A percentile compares a stretch with the other conserved stretches of the same genome.
Conservation (phyloP, 2,329 filamentous ascomycete genomes). For the Piedraia hortae region DNA sequence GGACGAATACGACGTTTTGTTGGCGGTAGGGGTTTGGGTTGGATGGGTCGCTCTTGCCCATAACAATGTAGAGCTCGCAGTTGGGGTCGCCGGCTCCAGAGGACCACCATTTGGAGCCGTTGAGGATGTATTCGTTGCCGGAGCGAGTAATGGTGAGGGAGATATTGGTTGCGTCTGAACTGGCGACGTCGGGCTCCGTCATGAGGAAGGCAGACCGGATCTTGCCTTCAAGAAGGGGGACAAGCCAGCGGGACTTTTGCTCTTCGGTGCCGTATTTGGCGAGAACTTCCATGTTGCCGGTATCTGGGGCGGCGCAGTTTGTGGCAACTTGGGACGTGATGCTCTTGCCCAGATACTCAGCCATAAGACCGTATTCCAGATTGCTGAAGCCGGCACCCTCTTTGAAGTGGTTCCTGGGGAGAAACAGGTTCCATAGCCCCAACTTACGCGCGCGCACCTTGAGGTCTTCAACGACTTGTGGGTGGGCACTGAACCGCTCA, state of each 20-base stretch:
- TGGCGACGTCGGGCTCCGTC: slow-evolving; percentile 21
- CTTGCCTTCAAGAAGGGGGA: slow-evolving; percentile 21
- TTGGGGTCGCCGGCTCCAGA: slow-evolving; percentile 80
- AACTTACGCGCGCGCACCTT: slow-evolving; percentile 60
- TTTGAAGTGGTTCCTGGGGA: slow-evolving; percentile 82
- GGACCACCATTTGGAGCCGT: slow-evolving; percentile 98
- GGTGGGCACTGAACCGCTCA: slow-evolving; percentile 54
- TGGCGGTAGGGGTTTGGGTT: slow-evolving; percentile 61
- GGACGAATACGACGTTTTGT: slow-evolving; percentile 80
- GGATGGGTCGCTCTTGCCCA: slow-evolving; percentile 66
- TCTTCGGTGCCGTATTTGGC: slow-evolving; percentile 24
- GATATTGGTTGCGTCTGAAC: slow-evolving; percentile 24
- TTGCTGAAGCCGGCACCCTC: slow-evolving; percentile 88
- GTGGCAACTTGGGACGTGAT: slow-evolving; percentile 64
- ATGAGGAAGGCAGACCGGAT: slow-evolving; percentile 22
- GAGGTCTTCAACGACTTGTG: slow-evolving; percentile 60
- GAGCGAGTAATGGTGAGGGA: slow-evolving; percentile 48
- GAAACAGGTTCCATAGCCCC: slow-evolving; percentile 95
- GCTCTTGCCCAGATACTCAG: slow-evolving; percentile 78
- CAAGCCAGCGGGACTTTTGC: slow-evolving; percentile 24
- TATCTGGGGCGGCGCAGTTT: slow-evolving; percentile 30
- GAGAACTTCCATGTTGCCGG: slow-evolving; percentile 25
- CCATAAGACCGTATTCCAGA: slow-evolving; percentile 93
- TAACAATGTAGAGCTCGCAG: slow-evolving; percentile 83
- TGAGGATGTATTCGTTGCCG: slow-evolving; percentile 70